phyloP scores from a whole-genome alignment of 768 basidiomycete species.

The Dentipellis fragilis region DNA sequence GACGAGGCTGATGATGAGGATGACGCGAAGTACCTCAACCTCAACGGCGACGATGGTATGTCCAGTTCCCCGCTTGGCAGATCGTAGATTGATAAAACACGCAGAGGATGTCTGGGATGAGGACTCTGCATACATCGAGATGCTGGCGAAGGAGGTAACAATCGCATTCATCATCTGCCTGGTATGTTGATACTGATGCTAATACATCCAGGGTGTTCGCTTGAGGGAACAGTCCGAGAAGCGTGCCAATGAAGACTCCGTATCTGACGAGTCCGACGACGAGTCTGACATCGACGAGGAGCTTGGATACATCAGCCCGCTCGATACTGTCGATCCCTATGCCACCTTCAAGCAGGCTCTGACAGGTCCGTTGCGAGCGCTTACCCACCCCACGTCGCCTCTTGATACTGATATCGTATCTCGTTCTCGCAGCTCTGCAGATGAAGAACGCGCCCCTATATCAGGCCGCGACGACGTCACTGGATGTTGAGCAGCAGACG shows the following conservation, averaged over 20 bases:
- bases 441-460: constrained; percentile 58
- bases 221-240: constrained; percentile 54
- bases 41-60: background rate
- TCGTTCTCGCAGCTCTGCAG: constrained; percentile 51
- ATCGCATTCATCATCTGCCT: constrained; percentile 1
- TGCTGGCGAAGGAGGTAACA: constrained; percentile 72
- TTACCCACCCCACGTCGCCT: background rate
- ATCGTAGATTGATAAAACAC: background rate
- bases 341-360: constrained; percentile 68
- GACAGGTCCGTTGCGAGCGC: constrained; percentile 41
- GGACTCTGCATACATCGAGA: constrained; percentile 79
- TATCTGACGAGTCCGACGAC: constrained; percentile 27
- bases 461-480: constrained; percentile 60
- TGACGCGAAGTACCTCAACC: constrained; percentile 33
- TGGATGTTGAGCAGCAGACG: constrained; percentile 70
- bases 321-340: constrained; percentile 76
- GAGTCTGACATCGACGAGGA: constrained; percentile 71
- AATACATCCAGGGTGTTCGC: constrained; percentile 47
- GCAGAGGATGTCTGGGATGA: constrained; percentile 86
- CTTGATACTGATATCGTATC: background rate
- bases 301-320: constrained; percentile 74
- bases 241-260: constrained; percentile 22
- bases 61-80: background rate
- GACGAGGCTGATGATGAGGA: constrained; percentile 42
- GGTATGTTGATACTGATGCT: background rate